These are phyloP conservation scores for Aspergillus candidus DNA, from an alignment of 2,329 filamentous ascomycete genomes.

Conservation along the genomic window DNA sequence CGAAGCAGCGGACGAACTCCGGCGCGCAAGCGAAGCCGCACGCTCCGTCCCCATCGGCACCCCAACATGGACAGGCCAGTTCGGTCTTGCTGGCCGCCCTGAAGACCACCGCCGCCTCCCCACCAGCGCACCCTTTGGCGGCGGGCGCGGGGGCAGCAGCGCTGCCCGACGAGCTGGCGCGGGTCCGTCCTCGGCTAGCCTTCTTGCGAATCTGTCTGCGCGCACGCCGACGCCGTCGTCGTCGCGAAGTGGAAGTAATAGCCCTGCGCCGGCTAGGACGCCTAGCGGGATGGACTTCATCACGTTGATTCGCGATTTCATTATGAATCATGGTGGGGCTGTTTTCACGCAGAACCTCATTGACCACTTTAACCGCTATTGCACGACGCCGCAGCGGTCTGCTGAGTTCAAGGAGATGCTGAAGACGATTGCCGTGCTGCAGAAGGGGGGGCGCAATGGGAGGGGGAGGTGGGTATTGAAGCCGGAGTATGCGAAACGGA, in stretches of 20 bases:
- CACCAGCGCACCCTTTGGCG: constrained; percentile 41
- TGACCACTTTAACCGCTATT: constrained; percentile 81
- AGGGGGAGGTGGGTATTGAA: constrained; percentile 55
- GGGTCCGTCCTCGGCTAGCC: constrained; percentile 36
- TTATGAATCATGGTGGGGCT: constrained; percentile 68
- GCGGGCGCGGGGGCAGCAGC: constrained; percentile 25
- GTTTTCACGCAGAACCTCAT: constrained; percentile 80
- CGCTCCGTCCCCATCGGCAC: constrained; percentile 70
- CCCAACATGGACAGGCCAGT: constrained; percentile 87
- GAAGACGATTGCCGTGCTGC: constrained; percentile 66
- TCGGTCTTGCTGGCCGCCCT: constrained; percentile 69
- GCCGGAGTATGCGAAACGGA: constrained; percentile 44
- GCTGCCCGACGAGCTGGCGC: constrained; percentile 28
- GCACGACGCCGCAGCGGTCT: constrained; percentile 60
- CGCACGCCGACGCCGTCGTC: constrained; percentile 11
- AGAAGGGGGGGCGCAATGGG: constrained; percentile 46
- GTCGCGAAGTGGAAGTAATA: constrained; percentile 20
- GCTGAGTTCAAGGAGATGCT: constrained; percentile 78
- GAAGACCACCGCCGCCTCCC: constrained; percentile 38
- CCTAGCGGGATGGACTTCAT: constrained; percentile 57
- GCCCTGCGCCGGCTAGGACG: constrained; percentile 42
- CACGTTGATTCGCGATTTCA: constrained; percentile 69
- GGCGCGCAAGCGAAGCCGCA: constrained; percentile 66
- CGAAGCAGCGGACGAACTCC: constrained; percentile 69
- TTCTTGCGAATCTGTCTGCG: constrained; percentile 35